These are phyloP conservation scores for Cryptococcus sp. DNA, from an alignment of 1,284 basidiomycete species.

Conservation along the genomic window DNA sequence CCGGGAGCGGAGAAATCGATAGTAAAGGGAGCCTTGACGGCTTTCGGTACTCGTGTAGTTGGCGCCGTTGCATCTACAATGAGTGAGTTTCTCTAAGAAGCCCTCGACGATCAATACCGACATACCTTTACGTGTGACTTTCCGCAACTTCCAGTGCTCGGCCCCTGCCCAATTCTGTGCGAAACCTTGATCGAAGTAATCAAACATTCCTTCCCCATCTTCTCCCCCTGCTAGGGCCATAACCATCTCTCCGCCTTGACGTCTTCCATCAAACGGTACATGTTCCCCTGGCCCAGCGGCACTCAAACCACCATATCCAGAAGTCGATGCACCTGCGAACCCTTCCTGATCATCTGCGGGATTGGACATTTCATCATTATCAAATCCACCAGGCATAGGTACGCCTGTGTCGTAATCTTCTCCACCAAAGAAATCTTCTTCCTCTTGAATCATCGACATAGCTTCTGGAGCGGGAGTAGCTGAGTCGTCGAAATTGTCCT, in stretches of 20 bases:
- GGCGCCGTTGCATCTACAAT: constrained; percentile 44
- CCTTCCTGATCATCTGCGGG: constrained; percentile 51
- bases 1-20: constrained; percentile 73
- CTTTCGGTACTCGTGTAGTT: constrained; percentile 48
- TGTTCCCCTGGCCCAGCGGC: constrained; percentile 49
- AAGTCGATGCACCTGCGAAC: constrained; percentile 35
- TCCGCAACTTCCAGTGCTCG: constrained; percentile 93
- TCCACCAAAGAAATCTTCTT: constrained; percentile 52
- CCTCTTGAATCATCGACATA: not conserved
- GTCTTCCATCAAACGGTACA: constrained; percentile 72
- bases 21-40: constrained; percentile 83
- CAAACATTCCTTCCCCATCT: constrained; percentile 61
- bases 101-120: constrained; percentile 6
- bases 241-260: constrained; percentile 68
- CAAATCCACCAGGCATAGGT: constrained; percentile 56
- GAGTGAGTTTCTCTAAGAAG: constrained; percentile 1
- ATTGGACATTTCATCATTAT: constrained; percentile 40
- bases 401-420: constrained; percentile 69
- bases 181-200: constrained; percentile 88
- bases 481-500: constrained; percentile 22
- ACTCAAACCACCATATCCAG: constrained; percentile 7
- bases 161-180: constrained; percentile 98
- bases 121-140: constrained; percentile 68
- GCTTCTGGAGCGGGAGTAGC: constrained; percentile 2
- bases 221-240: constrained; percentile 71